Evolutionary conservation across 257 asterid species (phyloP), one percentile per base, ranked within the genome.

Genomic region (Perilla frutescens): DNA sequence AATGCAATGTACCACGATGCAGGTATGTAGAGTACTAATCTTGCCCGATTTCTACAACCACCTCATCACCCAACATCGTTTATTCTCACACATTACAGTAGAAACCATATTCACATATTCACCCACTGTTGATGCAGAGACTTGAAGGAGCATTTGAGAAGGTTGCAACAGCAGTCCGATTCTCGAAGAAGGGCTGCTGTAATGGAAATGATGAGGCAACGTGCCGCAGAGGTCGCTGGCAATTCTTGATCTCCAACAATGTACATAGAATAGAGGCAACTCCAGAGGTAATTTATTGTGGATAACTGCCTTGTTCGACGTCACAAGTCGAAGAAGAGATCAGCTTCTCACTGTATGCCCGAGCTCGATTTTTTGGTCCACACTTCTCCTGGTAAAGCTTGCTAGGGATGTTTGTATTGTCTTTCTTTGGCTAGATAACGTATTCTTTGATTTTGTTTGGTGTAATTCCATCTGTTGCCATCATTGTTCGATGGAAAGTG

Each of bases 1-100:
- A 88, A 76, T 94, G 98, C 87, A 84, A 62, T 77, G 98, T 94
- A 43, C 98, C 98, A 0, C 91, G 98, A 20, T 94, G 98, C 98
- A 92, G 93, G 98, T 94, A 34, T 37, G 89, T 75, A 65, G 51
- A 39, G 10, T 62, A 80, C 56, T 34, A 62, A 34, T 39, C 36
- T 34, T 31, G 37, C 74, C 69, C 12, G n/a, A 57, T 43, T 76
- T 47, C 36, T 12, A 37, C 55, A 6, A 48, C 7, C 41, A 13
- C 67, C 34, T 12, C 45, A 4, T 20, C 48, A 8, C 3, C 5
- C 13, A 45, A 34, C 67, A 58, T 71, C 26, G 5, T 37, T 37
- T 44, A 20, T 58, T 32, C 48, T 39, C 39, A 2, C 41, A 62
- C 14, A 13, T 59, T 48, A n/a, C 11, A 47, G 8, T 11, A 8